phyloP scores from a whole-genome alignment of 2,329 filamentous ascomycete species.

The Fusarium gaditjirri region DNA sequence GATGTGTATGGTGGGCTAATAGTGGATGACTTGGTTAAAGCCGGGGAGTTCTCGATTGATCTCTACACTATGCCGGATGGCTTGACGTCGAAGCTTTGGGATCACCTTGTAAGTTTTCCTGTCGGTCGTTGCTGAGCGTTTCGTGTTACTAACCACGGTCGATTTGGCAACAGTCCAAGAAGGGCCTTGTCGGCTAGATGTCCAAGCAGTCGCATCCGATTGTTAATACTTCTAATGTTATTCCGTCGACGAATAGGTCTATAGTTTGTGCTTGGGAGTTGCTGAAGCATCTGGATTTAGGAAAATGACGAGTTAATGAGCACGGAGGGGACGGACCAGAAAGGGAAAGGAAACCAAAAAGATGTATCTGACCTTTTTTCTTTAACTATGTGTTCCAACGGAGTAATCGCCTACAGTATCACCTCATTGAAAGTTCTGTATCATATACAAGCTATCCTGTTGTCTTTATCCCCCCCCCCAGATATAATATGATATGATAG shows the following conservation, averaged over 20 bases:
- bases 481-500: not conserved
- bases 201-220: slow-evolving; percentile 18
- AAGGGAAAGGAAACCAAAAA: slow-evolving; percentile 13
- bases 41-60: slow-evolving; percentile 98
- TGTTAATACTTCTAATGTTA: slow-evolving; percentile 34
- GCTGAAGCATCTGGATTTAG: slow-evolving; percentile 32
- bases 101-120: slow-evolving; percentile 69
- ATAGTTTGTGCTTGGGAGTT: slow-evolving; percentile 35
- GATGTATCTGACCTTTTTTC: slow-evolving; percentile 23
- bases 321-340: slow-evolving; percentile 9
- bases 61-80: slow-evolving; percentile 94
- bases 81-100: slow-evolving; percentile 94
- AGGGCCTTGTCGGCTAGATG: slow-evolving; percentile 52
- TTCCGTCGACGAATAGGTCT: slow-evolving; percentile 29
- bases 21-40: slow-evolving; percentile 58
- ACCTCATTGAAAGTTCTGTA: not conserved
- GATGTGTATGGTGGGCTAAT: slow-evolving; percentile 50
- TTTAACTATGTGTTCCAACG: slow-evolving; percentile 1
- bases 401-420: not conserved
- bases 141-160: slow-evolving; percentile 4
- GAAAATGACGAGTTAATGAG: slow-evolving; percentile 42
- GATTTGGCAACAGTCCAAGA: slow-evolving; percentile 50
- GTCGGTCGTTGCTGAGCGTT: not conserved
- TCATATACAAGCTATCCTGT: slow-evolving; percentile 1
- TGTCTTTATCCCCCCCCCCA: not conserved